Percentiles rank a stretch among this genome's conserved stretches.
Evolutionary conservation across 2,329 filamentous ascomycete genomes (phyloP).

Genomic region (Cercospora zeina): DNA sequence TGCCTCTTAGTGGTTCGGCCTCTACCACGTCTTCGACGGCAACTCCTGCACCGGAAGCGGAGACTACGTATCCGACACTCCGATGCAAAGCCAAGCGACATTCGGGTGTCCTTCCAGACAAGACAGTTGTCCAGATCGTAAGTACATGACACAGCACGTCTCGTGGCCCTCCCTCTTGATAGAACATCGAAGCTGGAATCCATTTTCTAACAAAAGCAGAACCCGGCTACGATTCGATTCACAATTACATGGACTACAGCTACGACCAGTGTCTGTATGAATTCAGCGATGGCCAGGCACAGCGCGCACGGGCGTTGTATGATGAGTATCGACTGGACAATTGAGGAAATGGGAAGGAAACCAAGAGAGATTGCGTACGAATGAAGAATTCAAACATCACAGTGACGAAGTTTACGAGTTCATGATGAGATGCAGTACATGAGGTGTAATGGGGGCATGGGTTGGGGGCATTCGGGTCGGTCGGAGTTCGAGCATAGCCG

Average conservation of each 20-base stretch:
- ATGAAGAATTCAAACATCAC: background rate
- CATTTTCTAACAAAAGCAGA: background rate
- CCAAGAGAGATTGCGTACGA: background rate
- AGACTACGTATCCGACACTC: conserved; percentile 48
- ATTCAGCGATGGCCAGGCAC: conserved; percentile 25
- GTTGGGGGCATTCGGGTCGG: background rate
- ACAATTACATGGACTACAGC: conserved; percentile 54
- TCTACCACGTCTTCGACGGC: conserved; percentile 48
- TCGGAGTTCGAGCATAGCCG: background rate
- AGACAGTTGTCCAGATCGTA: conserved; percentile 48
- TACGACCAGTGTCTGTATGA: conserved; percentile 27
- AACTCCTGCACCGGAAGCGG: conserved; percentile 44
- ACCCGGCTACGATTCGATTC: conserved; percentile 48
- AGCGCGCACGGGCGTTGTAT: conserved; percentile 21
- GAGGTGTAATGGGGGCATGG: background rate
- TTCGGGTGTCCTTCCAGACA: conserved; percentile 53
- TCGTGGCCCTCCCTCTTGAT: background rate
- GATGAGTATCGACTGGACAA: conserved; percentile 24
- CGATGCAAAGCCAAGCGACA: conserved; percentile 44
- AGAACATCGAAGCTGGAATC: too few relatives aligned
- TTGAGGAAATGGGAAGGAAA: background rate
- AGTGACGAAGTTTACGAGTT: background rate
- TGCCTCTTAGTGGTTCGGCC: conserved; percentile 21
- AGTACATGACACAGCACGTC: background rate
- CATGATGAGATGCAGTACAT: background rate